A percentile compares a stretch with the other conserved stretches of the same genome.
Evolutionary conservation across 495 filamentous ascomycete species (phyloP).

Genomic region (Bacidia rubella): DNA sequence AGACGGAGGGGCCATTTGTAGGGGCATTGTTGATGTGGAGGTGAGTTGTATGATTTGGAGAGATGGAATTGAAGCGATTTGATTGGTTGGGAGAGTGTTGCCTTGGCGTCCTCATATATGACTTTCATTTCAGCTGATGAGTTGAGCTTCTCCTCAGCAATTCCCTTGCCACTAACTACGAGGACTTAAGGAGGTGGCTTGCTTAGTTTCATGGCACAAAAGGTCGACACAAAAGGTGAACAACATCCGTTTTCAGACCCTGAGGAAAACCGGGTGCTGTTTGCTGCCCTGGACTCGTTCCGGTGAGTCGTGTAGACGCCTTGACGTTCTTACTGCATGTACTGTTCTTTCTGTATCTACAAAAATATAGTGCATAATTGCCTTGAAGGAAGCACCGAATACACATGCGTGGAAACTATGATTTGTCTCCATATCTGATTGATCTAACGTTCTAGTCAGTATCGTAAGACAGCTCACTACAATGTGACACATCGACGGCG

Average conservation of each 20-base stretch:
- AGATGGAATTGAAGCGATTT: too few relatives aligned
- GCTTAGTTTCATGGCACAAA: too few relatives aligned
- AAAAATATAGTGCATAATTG: too few relatives aligned
- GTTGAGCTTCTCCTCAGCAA: too few relatives aligned
- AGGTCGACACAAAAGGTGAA: background rate
- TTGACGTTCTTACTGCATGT: constrained; percentile 7
- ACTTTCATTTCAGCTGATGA: too few relatives aligned
- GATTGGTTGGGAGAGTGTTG: background rate
- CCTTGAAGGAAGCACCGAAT: too few relatives aligned
- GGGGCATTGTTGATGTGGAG: constrained; percentile 5
- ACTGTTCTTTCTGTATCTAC: too few relatives aligned
- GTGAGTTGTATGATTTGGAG: background rate
- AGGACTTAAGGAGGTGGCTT: too few relatives aligned
- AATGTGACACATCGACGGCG: constrained; percentile 81
- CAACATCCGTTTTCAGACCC: constrained; percentile 30
- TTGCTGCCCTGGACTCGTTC: constrained; percentile 71
- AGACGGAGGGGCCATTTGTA: constrained; percentile 15
- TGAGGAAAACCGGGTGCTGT: constrained; percentile 63
- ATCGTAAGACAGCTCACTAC: constrained; percentile 66
- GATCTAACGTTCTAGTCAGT: constrained; percentile 47
- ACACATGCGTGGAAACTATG: too few relatives aligned
- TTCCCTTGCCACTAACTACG: too few relatives aligned
- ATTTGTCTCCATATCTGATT: background rate
- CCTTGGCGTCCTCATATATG: too few relatives aligned
- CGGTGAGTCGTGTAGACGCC: constrained; percentile 42